Conservation (phyloP, 495 filamentous ascomycete genomes). For the Podospora anserina region DNA sequence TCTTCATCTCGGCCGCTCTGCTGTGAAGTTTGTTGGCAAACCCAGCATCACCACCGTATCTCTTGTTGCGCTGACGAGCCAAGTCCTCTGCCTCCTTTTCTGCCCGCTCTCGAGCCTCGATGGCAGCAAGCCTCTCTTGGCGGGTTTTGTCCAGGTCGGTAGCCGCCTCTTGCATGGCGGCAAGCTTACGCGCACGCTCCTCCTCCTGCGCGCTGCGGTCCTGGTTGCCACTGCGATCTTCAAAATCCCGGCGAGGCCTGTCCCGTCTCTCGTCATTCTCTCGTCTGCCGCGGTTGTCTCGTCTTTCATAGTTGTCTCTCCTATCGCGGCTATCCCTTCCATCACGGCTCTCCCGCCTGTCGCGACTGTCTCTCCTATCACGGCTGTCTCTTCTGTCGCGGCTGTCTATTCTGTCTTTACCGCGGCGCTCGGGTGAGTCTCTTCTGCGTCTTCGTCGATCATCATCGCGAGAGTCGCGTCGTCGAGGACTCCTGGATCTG, state of each 20-base stretch:
- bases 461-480: conserved; percentile 35
- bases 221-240: conserved; percentile 16
- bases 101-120: conserved; percentile 61
- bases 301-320: conserved; percentile 18
- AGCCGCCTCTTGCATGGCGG: conserved; percentile 87
- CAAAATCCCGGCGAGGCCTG: conserved; percentile 30
- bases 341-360: conserved; percentile 7
- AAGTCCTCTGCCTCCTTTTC: conserved; percentile 63
- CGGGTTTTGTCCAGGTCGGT: conserved; percentile 71
- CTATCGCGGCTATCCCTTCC: conserved; percentile 7
- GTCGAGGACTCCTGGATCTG: conserved; percentile 32
- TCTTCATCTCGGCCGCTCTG: conserved; percentile 55
- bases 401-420: conserved; percentile 10
- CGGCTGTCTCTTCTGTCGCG: conserved; percentile 12
- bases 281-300: conserved; percentile 5
- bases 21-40: conserved; percentile 60
- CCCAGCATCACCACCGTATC: conserved; percentile 59
- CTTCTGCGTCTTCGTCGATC: conserved; percentile 31
- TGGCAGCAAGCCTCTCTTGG: conserved; percentile 63
- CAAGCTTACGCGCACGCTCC: conserved; percentile 66
- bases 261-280: conserved; percentile 28
- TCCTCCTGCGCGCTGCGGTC: conserved; percentile 19
- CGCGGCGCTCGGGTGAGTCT: conserved; percentile 29
- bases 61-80: conserved; percentile 53
- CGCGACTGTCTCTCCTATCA: background rate